Base-by-base conservation (phyloP, 2,329 filamentous ascomycete species). In the Sclerotinia spermophila region DNA sequence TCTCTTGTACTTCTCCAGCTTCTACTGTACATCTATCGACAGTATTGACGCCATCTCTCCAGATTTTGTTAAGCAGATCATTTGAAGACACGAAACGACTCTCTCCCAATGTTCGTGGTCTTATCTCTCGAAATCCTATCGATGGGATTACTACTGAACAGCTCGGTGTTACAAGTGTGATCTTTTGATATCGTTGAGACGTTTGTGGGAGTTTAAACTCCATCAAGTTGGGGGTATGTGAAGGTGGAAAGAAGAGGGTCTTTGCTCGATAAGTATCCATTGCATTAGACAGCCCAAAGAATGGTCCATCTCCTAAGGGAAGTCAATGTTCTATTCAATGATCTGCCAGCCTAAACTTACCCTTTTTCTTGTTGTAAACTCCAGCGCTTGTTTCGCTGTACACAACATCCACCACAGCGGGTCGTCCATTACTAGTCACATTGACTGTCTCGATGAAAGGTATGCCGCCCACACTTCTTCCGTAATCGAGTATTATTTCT, bases 271-370 rank as follows among this genome's bases (percentile, higher is more conserved):
- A 76, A 42, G 73, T 75, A 45, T 75, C 74, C 75, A 74, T 76
- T 19, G 75, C 74, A 69, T 76, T 75, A n/a, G 73, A 75, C 27
- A 76, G 73, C 10, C 75, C 48, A 45, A 76, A 75, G 55, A 75
- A 75, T 33, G 75, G 73, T 17, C 74, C 74, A 60, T 76, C 74
- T 33, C 74, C 75, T 76, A 55, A n/a, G 24, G 40, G 48, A 35
- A 53, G 58, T 72, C 44, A 74, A 70, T 38, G 55, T 27, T 40
- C 5, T 4, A 19, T n/a, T 35, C 13, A 6, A 35, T 35, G 44
- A 33, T 21, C 27, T 62, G n/a, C 21, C 42, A 51, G 10, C 3
- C 21, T 11, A 53, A 6, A 30, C 66, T 45, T 71, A 72, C 75
- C 74, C 42, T 66, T 73, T 24, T 67, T 70, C 17, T 62, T 71